A percentile compares a stretch with the other conserved stretches of the same genome.
Evolutionary conservation across 805 yeast genomes (phyloP).

Genomic region (Yamadazyma insecticola): DNA sequence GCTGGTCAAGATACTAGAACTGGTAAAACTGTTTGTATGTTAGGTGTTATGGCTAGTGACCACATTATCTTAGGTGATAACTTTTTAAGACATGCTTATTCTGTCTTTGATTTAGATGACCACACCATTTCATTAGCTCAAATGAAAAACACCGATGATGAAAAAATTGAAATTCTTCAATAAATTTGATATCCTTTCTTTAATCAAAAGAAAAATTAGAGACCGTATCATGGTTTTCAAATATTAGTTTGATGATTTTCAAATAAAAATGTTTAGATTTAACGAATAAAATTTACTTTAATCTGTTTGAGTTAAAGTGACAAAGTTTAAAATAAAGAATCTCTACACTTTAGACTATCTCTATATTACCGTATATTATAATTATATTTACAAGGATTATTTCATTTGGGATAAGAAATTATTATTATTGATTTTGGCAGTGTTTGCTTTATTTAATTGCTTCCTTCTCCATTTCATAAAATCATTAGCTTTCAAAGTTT

Average conservation of each 20-base stretch:
- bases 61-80: conserved; percentile 53
- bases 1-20: conserved; percentile 10
- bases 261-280: no score
- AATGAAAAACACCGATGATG: conserved; percentile 17
- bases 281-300: no score
- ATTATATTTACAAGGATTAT: no score
- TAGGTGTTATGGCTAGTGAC: conserved; percentile 6
- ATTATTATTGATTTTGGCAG: conserved; percentile 65
- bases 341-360: no score
- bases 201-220: no score
- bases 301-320: no score
- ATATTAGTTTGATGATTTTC: no score
- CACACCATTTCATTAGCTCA: conserved; percentile 50
- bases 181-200: conserved; percentile 4
- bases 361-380: no score
- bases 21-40: conserved; percentile 12
- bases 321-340: no score
- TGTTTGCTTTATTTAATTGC: conserved; percentile 62
- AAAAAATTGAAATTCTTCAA: conserved; percentile 13
- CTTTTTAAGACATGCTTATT: conserved; percentile 57
- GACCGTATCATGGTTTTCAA: no score
- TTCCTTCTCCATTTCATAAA: conserved; percentile 62
- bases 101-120: conserved; percentile 60
- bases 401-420: conserved; percentile 68
- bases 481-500: conserved; percentile 54